phyloP scores from a whole-genome alignment of 352 stramenopile genomes.

The Globisporangium nagaii region DNA sequence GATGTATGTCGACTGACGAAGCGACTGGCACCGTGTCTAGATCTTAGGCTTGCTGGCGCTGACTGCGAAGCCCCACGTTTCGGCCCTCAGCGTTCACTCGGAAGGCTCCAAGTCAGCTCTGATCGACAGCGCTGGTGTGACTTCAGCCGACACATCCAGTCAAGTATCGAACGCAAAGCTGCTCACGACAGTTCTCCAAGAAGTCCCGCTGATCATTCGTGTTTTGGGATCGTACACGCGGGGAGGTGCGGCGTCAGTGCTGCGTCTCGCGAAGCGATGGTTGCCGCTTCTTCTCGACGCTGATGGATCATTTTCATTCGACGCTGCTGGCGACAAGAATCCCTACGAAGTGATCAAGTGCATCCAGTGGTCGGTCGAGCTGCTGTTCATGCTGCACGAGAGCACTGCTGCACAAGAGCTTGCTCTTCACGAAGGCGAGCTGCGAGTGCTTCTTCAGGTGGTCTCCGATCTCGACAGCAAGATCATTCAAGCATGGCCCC shows the following conservation, averaged over 20 bases:
- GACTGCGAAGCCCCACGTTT: neutral
- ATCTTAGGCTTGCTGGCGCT: neutral
- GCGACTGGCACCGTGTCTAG: neutral
- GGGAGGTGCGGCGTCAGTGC: neutral
- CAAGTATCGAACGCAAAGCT: neutral
- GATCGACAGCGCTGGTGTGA: neutral
- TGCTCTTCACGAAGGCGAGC: neutral
- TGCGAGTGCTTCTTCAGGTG: neutral
- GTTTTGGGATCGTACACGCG: neutral
- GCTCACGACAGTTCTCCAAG: neutral
- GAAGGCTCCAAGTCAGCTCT: neutral
- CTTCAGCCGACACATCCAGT: neutral
- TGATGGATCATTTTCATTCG: neutral
- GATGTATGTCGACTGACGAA: neutral
- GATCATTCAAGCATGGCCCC: slow-evolving; percentile 1
- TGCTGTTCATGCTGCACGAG: slow-evolving; percentile 13
- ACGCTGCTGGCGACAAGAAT: neutral
- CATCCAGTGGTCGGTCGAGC: slow-evolving; percentile 17
- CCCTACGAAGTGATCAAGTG: slow-evolving; percentile 9
- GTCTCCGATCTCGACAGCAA: neutral
- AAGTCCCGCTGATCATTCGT: neutral
- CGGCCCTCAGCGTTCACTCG: neutral
- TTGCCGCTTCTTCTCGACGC: neutral
- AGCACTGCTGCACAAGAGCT: slow-evolving; percentile 6
- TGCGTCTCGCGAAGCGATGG: neutral